Base-by-base conservation (phyloP, 345 rosid genomes). In the Draba incana region DNA sequence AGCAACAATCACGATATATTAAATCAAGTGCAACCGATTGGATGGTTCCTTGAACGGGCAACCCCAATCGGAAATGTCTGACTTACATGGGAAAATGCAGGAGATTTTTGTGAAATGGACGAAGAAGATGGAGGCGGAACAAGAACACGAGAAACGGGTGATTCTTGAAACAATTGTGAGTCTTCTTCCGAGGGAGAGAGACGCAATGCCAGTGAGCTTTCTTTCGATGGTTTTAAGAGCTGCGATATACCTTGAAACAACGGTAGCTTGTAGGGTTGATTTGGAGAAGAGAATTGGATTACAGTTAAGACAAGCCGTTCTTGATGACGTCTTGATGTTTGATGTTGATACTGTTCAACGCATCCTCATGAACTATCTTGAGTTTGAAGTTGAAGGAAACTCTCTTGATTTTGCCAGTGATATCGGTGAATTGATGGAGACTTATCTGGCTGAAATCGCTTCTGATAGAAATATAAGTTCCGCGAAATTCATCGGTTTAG, bases 221-320 rank as follows among this genome's bases (percentile, higher is more conserved):
- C 86, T 90, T 5, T 90, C 97, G 0, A 80, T 85, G 89, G 77
- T 93, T 72, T 88, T 88, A 39, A 85, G 87, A 9, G 89, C 98
- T 24, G 85, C 94, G 2, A 83, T 87, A 56, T 84, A 86, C 78
- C 89, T 88, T 0, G 87, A 93, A 74, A 90, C 98, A 57, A 93
- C 90, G 4, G 85, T 93, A 54, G 94, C 98, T 78, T 93, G 98
- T 67, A 81, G 94, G 64, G 83, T 93, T 48, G 98, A 88, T 78
- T 77, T 93, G 79, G 98, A 93, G 80, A 93, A 82, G 73, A 82
- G 89, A 80, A 84, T 93, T 84, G 96, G 84, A 11, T 69, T 80
- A 57, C 92, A 87, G 46, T 78, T 93, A 77, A 90, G 88, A 60
- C 91, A 90, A 57, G 91, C 96, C 12, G 88, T 86, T 46, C 71